These are phyloP conservation scores for Aspergillus biplanus DNA, from an alignment of 495 filamentous ascomycete species.

Conservation along the genomic window DNA sequence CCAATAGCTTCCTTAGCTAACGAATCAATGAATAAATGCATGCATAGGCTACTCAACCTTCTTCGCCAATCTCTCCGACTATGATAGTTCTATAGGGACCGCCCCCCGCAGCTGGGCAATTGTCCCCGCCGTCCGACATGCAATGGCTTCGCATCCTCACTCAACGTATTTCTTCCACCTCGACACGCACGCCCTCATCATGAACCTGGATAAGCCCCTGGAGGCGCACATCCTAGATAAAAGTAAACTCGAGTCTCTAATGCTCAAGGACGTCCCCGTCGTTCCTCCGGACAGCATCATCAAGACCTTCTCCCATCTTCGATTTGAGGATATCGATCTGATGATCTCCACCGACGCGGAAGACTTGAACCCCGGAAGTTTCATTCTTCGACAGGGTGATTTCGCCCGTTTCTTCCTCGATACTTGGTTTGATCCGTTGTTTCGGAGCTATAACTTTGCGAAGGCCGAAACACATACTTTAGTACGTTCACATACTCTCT, in stretches of 20 bases:
- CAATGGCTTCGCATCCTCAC: constrained; percentile 76
- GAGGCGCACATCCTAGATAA: constrained; percentile 70
- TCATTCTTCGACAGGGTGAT: constrained; percentile 79
- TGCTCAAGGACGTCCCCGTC: constrained; percentile 82
- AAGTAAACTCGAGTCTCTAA: constrained; percentile 69
- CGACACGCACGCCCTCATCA: constrained; percentile 81
- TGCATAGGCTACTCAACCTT: constrained; percentile 82
- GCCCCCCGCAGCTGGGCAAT: constrained; percentile 74
- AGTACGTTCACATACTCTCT: constrained; percentile 53
- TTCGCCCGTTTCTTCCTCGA: constrained; percentile 94
- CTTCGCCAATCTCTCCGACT: constrained; percentile 74
- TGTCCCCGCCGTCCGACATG: constrained; percentile 87
- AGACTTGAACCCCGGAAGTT: constrained; percentile 75
- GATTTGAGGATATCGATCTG: constrained; percentile 75
- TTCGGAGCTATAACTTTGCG: constrained; percentile 91
- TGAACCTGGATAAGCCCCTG: constrained; percentile 77
- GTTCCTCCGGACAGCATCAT: constrained; percentile 97
- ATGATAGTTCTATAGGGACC: constrained; percentile 61
- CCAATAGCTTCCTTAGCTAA: background rate
- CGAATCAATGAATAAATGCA: background rate
- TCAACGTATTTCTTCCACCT: constrained; percentile 84
- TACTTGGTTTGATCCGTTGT: constrained; percentile 95
- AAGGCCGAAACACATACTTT: constrained; percentile 92
- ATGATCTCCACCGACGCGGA: constrained; percentile 84
- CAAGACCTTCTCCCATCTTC: constrained; percentile 85